A percentile compares a stretch with the other conserved stretches of the same genome.
Evolutionary conservation across 352 stramenopile species (phyloP).

Genomic region (Phytophthora tubulina): DNA sequence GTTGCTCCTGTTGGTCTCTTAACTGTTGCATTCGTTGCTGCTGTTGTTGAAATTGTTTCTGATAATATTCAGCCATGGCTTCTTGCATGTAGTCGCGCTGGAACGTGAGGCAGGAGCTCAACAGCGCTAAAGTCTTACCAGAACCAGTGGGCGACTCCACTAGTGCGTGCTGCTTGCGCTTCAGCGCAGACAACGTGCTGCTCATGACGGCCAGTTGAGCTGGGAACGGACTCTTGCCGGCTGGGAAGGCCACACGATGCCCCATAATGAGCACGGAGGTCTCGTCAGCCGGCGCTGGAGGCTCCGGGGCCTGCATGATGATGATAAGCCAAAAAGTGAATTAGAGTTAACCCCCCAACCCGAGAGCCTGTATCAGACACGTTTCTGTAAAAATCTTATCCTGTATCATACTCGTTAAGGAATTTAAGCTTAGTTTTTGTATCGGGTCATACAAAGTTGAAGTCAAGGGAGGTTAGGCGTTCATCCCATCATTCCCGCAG

Average conservation of each 20-base stretch:
- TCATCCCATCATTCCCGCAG: too few species aligned
- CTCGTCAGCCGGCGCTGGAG: constrained; percentile 13
- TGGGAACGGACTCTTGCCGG: constrained; percentile 80
- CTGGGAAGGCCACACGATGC: constrained; percentile 77
- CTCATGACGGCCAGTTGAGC: constrained; percentile 89
- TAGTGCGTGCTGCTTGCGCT: constrained; percentile 77
- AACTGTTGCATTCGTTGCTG: constrained; percentile 24
- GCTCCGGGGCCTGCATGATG: background rate
- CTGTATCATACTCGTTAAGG: too few species aligned
- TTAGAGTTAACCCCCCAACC: too few species aligned
- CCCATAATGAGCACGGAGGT: constrained; percentile 84
- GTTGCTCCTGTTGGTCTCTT: constrained; percentile 16
- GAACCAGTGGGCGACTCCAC: constrained; percentile 87
- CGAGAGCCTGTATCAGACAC: too few species aligned
- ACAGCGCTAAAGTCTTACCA: constrained; percentile 83
- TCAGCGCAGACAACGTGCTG: constrained; percentile 80
- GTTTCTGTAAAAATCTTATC: too few species aligned
- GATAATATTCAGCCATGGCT: constrained; percentile 38
- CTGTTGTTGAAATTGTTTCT: constrained; percentile 20
- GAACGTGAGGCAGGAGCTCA: constrained; percentile 86
- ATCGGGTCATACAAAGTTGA: too few species aligned
- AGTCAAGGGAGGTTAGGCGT: too few species aligned
- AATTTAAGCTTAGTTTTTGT: too few species aligned
- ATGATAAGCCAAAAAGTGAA: background rate
- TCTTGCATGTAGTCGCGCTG: constrained; percentile 63